Conservation (phyloP, 805 yeast genomes). For the Candida vartiovaarae region DNA sequence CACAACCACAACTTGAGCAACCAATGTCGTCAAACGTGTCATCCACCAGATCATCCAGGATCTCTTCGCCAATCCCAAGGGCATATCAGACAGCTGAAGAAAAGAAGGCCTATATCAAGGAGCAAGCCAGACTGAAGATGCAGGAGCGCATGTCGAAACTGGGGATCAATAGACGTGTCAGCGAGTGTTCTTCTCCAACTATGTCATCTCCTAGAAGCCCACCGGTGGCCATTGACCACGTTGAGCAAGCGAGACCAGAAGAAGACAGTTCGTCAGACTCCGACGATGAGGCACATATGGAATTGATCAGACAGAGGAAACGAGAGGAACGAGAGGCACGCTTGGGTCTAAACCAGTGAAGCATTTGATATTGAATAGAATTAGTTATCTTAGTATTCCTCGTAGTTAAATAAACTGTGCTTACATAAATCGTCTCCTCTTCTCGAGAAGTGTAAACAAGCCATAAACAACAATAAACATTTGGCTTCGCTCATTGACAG, state of each 20-base stretch:
- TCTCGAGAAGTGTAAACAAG: not conserved
- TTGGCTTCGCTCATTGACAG: not conserved
- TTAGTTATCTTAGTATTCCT: too few relatives aligned
- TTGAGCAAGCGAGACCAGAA: not conserved
- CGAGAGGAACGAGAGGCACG: constrained; percentile 53
- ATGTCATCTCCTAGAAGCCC: not conserved
- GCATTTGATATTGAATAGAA: not conserved
- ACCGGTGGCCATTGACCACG: not conserved
- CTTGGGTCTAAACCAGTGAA: constrained; percentile 15
- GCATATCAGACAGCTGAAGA: constrained; percentile 43
- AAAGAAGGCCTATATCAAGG: constrained; percentile 69
- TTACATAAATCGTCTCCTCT: too few relatives aligned
- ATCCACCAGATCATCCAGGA: not conserved
- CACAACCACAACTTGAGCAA: constrained; percentile 2
- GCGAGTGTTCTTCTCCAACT: constrained; percentile 1
- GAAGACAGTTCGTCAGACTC: constrained; percentile 21
- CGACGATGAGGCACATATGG: constrained; percentile 41
- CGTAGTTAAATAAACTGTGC: too few relatives aligned
- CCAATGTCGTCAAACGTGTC: not conserved
- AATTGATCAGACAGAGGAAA: constrained; percentile 33
- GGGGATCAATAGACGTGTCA: constrained; percentile 38
- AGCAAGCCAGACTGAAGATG: constrained; percentile 76
- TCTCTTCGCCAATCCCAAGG: not conserved
- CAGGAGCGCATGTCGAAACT: constrained; percentile 55
- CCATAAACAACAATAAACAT: too few relatives aligned